Base-by-base conservation (phyloP, 495 filamentous ascomycete genomes). In the Apodospora peruviana region DNA sequence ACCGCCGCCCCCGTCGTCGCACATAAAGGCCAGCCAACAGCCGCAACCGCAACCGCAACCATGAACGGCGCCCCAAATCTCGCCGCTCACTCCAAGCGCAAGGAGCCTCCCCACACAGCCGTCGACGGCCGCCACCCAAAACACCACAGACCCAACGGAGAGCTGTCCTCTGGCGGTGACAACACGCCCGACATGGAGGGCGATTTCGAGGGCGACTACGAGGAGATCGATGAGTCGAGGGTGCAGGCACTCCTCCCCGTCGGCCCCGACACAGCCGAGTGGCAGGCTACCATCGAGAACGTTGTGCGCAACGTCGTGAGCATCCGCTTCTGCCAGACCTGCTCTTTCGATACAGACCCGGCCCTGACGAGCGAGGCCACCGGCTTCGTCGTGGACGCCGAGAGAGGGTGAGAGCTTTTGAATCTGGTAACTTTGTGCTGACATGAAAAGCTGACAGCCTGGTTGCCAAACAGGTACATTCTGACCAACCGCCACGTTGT, bases 241-340 rank as follows among this genome's bases (percentile, higher is more conserved):
- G 39, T 70, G 20, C 53, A 65, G 9, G 66, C 62, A 36, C 48
- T 71, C 40, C 57, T 67, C 5, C 71, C 70, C 37, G 76, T 79
- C 1, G 73, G 82, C 25, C 80, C 87, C 34, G 91, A 98, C 57
- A 91, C 89, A 8, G 88, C 86, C 22, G 94, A 98, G 68, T 99
- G 93, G 93, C 94, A 97, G 64, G 85, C 81, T 11, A 96, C 91
- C 2, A 95, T 99, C 53, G 90, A 97, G 72, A 81, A 78, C 36
- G 94, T 96, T 2, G 91, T 99, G 19, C 79, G 81, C 53, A 94
- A 86, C 45, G 93, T 96, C 1, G 94, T 99, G 24, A 95, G 90
- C 11, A 97, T 99, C 64, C 88, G 95, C 52, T 99, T 99, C 73
- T 97, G 91, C 64, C 91, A 96, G 72, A 97, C 94, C 1, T 95